Conservation (phyloP, 805 yeast species). For the Ogataea zsoltii region DNA sequence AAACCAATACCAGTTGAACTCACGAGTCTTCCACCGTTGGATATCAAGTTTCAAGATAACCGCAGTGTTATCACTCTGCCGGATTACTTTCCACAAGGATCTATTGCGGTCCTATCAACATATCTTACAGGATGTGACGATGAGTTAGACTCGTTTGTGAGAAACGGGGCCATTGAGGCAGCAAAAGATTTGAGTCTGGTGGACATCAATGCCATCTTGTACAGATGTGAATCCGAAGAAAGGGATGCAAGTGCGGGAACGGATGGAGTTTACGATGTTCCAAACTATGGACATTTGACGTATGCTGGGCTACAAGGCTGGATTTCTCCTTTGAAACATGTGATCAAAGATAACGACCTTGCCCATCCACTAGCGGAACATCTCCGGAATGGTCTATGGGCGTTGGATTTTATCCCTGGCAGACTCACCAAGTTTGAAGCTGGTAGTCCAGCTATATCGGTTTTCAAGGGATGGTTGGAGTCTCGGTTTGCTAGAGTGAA, state of each 20-base stretch:
- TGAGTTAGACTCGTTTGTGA: constrained; percentile 63
- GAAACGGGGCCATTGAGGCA: constrained; percentile 76
- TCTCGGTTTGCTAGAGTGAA: constrained; percentile 63
- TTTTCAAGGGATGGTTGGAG: constrained; percentile 70
- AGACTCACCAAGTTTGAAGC: constrained; percentile 57
- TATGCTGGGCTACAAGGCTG: constrained; percentile 96
- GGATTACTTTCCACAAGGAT: constrained; percentile 78
- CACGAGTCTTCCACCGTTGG: constrained; percentile 52
- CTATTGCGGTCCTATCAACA: constrained; percentile 82
- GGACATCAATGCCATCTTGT: constrained; percentile 75
- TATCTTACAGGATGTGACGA: constrained; percentile 64
- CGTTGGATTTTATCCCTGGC: constrained; percentile 69
- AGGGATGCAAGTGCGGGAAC: constrained; percentile 72
- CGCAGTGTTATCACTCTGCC: constrained; percentile 60
- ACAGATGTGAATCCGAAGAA: constrained; percentile 84
- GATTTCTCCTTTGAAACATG: constrained; percentile 64
- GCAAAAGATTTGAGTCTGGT: constrained; percentile 58
- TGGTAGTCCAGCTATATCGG: constrained; percentile 46
- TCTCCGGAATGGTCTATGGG: constrained; percentile 85
- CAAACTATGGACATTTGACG: constrained; percentile 68
- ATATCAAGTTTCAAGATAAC: constrained; percentile 39
- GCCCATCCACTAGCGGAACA: constrained; percentile 85
- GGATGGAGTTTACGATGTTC: constrained; percentile 74
- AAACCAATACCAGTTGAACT: constrained; percentile 69
- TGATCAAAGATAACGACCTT: constrained; percentile 69